Base-by-base conservation (phyloP, 2,329 filamentous ascomycete genomes). In the Aspergillus cejpii region DNA sequence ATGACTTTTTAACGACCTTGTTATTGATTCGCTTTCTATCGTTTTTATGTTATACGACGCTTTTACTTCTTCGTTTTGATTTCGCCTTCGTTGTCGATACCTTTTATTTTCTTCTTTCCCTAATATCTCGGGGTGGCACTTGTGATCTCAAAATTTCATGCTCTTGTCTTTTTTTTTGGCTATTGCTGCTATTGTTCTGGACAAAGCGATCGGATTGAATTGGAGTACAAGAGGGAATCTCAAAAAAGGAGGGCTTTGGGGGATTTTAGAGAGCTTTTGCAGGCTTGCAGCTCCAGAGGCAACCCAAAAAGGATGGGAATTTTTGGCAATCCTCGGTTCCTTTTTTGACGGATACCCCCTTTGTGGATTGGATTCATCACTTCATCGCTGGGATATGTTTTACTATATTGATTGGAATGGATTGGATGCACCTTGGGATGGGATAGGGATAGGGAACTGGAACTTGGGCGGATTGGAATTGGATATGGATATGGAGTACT, bases 11-110 rank as follows among this genome's bases (percentile, higher is more conserved):
- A 4, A 34, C 17, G 31, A 34, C 8, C n/a, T 20, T 34, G 8
- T 34, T 10, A 31, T 34, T 17, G 14, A 34, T 17, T 34, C 17
- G n/a, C n/a, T 17, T 28, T 12, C 5, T 8, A 14, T 39, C 23
- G 15, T 17, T 40, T 37, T 55, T 23, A 56, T 37, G 54, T 56
- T 39, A 56, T 43, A 58, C 44, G 51, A 58, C 40, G 43, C 43
- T 44, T 34, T 40, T 42, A 19, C 15, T 14, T 38, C 23, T 4
- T 38, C 34, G 37, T 26, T 37, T 28, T 40, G 39, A 26, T 23
- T 8, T 19, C 19, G 42, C 37, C 24, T 43, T 44, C 36, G 29
- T 26, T 50, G 48, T 50, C 24, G 45, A 50, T 50, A 27, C 41
- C 24, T 28, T 14, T 42, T 8, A 39, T 27, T 31, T 37, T n/a